Evolutionary conservation across 2,329 filamentous ascomycete genomes (phyloP).

Genomic region (Colletotrichum melonis): DNA sequence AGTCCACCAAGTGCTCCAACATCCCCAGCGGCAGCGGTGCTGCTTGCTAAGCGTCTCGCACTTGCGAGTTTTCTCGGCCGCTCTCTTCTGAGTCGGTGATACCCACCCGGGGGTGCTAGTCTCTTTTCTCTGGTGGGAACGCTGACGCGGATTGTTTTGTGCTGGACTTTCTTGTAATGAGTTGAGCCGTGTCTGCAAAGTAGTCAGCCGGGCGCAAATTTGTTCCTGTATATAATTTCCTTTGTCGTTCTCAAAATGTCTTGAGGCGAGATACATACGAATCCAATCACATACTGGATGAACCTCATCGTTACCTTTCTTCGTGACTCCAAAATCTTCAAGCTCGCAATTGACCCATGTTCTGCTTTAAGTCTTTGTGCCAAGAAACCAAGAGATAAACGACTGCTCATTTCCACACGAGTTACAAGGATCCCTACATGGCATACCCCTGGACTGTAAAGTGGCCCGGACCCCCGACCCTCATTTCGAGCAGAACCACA

Average conservation of each 20-base stretch:
- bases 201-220: not conserved
- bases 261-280: not conserved
- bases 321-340: not conserved
- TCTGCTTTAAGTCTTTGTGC: not conserved
- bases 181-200: slow-evolving; percentile 36
- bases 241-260: not conserved
- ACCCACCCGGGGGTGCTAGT: not conserved
- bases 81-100: not conserved
- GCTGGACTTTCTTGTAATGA: not conserved
- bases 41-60: slow-evolving; percentile 22
- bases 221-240: slow-evolving; percentile 28
- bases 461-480: not conserved
- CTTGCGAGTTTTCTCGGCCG: not conserved
- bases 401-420: not conserved
- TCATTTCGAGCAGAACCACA: not conserved
- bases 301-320: not conserved
- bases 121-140: not conserved
- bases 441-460: not conserved
- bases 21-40: slow-evolving; percentile 38
- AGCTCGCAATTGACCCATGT: not conserved
- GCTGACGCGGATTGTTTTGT: not conserved
- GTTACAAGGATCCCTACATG: not conserved
- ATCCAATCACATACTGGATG: slow-evolving; percentile 9
- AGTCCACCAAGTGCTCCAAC: slow-evolving; percentile 41
- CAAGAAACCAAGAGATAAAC: not conserved